Evolutionary conservation across 106 monocot species (phyloP).

Genomic region (Allium cepa): DNA sequence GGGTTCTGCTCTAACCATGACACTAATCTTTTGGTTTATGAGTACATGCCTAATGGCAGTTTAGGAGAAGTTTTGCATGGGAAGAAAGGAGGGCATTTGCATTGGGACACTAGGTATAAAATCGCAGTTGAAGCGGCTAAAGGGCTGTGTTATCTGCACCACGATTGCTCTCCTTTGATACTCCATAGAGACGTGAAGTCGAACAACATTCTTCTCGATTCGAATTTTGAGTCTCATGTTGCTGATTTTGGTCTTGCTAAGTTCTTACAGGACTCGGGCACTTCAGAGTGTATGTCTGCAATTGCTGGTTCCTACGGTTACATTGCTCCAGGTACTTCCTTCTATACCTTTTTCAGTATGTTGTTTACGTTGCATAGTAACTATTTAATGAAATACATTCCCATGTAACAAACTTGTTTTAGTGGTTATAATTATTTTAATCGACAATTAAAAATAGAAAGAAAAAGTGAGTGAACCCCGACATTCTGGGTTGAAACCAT

Average conservation of each 20-base stretch:
- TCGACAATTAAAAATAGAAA: no score
- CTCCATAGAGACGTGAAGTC: conserved; percentile 88
- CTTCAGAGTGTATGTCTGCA: conserved; percentile 94
- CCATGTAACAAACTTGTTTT: no score
- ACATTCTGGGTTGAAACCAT: not conserved
- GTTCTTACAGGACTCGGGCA: conserved; percentile 73
- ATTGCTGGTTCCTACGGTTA: conserved; percentile 96
- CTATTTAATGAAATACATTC: not conserved
- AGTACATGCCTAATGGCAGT: conserved; percentile 93
- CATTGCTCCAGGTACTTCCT: conserved; percentile 65
- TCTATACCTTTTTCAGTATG: not conserved
- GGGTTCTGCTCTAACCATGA: conserved; percentile 81
- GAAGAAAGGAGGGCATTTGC: conserved; percentile 70
- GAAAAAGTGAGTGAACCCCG: no score
- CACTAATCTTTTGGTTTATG: conserved; percentile 76
- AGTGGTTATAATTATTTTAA: no score
- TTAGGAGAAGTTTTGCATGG: conserved; percentile 86
- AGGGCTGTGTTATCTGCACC: conserved; percentile 88
- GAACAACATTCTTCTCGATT: conserved; percentile 82
- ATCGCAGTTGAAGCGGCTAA: conserved; percentile 82
- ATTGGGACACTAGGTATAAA: conserved; percentile 75
- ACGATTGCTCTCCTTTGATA: conserved; percentile 85
- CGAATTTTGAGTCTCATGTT: conserved; percentile 65
- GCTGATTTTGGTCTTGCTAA: conserved; percentile 77
- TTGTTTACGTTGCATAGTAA: not conserved